These are phyloP conservation scores for Rhizoctonia solani DNA, from an alignment of 1,284 basidiomycete species.

Conservation along the genomic window DNA sequence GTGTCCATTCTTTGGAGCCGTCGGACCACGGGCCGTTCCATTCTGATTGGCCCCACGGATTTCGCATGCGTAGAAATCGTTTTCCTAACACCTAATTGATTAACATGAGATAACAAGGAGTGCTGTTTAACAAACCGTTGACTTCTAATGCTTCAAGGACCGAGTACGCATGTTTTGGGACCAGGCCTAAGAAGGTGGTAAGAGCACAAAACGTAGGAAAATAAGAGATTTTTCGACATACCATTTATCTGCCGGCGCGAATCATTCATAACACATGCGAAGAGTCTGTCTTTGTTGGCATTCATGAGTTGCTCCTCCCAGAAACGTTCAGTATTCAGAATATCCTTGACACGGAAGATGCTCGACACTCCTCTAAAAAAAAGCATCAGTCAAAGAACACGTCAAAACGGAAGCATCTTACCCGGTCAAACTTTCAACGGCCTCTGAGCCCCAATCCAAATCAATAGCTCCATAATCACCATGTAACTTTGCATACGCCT, in stretches of 20 bases:
- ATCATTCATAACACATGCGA: constrained; percentile 38
- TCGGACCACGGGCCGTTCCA: constrained; percentile 60
- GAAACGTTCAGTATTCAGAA: constrained; percentile 38
- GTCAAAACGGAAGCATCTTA: neutral
- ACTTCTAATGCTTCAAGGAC: constrained; percentile 55
- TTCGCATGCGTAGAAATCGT: constrained; percentile 51
- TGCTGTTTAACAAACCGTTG: constrained; percentile 46
- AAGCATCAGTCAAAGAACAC: neutral
- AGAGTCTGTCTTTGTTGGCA: constrained; percentile 38
- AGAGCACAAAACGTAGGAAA: too few species aligned
- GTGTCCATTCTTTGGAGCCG: constrained; percentile 58
- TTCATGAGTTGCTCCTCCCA: constrained; percentile 40
- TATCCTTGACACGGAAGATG: constrained; percentile 35
- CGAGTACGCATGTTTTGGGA: constrained; percentile 54
- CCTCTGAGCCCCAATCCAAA: constrained; percentile 52
- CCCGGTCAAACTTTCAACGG: constrained; percentile 57
- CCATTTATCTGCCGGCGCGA: too few species aligned
- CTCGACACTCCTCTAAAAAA: constrained; percentile 33
- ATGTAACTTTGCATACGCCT: constrained; percentile 44
- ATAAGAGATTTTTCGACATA: too few species aligned
- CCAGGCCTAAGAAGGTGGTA: constrained; percentile 30
- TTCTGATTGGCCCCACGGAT: constrained; percentile 54
- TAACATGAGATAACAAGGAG: neutral
- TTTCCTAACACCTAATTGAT: constrained; percentile 19
- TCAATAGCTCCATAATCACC: constrained; percentile 52